These are phyloP conservation scores for Selaginella tamariscina DNA, from an alignment of 75 land plant genomes.

Conservation along the genomic window DNA sequence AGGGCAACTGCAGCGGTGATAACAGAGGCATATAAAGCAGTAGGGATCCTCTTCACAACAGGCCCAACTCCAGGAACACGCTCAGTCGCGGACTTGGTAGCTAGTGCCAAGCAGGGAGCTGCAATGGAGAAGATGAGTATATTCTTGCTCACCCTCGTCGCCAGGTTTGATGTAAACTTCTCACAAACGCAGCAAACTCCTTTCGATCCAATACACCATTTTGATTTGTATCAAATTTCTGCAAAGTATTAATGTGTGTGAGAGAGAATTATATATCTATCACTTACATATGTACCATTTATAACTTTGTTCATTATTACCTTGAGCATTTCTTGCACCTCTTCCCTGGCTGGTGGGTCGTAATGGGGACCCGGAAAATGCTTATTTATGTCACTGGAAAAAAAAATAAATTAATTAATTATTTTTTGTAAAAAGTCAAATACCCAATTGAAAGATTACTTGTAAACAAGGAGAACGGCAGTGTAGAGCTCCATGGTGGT, in stretches of 20 bases:
- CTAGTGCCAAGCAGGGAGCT: slow-evolving; percentile 56
- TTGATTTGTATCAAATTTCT: slow-evolving; percentile 52
- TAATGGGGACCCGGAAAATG: slow-evolving; percentile 67
- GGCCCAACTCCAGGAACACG: slow-evolving; percentile 59
- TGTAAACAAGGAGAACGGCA: no score
- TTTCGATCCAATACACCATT: slow-evolving; percentile 53
- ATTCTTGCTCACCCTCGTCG: slow-evolving; percentile 32
- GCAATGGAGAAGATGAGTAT: slow-evolving; percentile 44
- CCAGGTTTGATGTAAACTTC: slow-evolving; percentile 37
- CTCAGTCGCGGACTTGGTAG: slow-evolving; percentile 58
- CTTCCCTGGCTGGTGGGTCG: slow-evolving; percentile 69
- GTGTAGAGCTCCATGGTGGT: no score
- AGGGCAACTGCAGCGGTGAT: slow-evolving; percentile 41
- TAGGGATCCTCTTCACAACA: slow-evolving; percentile 49
- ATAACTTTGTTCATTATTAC: no score
- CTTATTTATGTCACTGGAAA: slow-evolving; percentile 89
- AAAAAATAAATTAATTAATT: no score
- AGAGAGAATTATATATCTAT: no score
- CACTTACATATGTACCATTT: no score
- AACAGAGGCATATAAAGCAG: slow-evolving; percentile 50
- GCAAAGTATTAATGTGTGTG: no score
- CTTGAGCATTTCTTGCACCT: slow-evolving; percentile 43
- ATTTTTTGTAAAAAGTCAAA: no score
- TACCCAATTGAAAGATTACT: no score
- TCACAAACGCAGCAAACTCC: slow-evolving; percentile 49